Base-by-base conservation (phyloP, 441 rosid species). In the Macaranga tanarius region DNA sequence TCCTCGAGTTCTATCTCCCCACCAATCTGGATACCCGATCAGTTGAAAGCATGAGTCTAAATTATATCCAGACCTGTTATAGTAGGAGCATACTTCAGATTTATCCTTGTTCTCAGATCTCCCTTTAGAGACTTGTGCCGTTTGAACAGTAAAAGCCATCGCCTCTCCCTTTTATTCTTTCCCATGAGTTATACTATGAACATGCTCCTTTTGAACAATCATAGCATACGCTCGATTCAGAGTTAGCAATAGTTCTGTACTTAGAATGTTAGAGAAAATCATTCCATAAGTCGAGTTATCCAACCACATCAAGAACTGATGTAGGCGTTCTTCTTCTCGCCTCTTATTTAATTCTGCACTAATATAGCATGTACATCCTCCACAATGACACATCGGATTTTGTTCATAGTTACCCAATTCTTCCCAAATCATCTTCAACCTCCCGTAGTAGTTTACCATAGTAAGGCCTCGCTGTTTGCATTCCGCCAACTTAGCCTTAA, bases 261-360 rank as follows among this genome's bases (percentile, higher is more conserved):
- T 56, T 65, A 76, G 23, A 4, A 76, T 22, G 22, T 59, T 72
- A 0, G 76, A 61, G 2, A 9, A 20, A 5, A 71, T 67, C 1
- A 15, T 62, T 3, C 51, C 19, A 28, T 13, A 75, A 4, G 3
- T 7, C 12, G 1, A 4, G 1, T 76, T 67, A 50, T 79, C 75
- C 3, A 73, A 28, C 0, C 80, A 72, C 23, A 67, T 67, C 7
- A 67, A 10, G 10, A 67, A 67, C 7, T 52, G 28, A 22, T 67
- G 61, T 7, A 52, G 28, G 5, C 26, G 28, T 20, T 67, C 42
- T 26, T 67, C 57, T 17, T 52, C 57, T 0, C 57, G 23, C 5
- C 17, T 19, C 23, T 52, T 52, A 10, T 52, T 7, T 3, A 52
- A 19, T 11, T 17, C 25, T 0, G 15, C 28, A 2, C 17, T 13